Evolutionary conservation across 208 protist species (phyloP), one percentile per base, ranked within the genome.

Genomic region (Borovskyia barvae): DNA sequence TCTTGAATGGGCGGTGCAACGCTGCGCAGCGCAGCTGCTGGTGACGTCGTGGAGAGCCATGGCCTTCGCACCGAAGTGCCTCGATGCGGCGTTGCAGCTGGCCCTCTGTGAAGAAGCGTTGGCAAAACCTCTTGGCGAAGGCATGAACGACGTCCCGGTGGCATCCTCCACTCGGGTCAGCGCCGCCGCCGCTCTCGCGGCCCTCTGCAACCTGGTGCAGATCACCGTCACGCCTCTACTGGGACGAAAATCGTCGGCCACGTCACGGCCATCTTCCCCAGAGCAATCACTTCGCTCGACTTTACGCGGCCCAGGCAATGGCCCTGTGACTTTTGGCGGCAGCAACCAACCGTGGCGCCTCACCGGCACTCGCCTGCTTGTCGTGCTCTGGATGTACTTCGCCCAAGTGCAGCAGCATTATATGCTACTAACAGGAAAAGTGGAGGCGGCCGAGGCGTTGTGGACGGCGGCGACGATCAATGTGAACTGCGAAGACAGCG

Each of bases 1-100:
- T 2, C 54, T 91, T 39, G 63, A 82, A 19, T 15, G 33, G 3
- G 56, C 75, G n/a, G 56, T 83, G 40, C 71, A 86, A 57, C 64
- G 74, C 36, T 70, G 63, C 32, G 63, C 53, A 33, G 32, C 35
- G 4, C 43, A 50, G 37, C 54, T 70, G 22, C 47, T 70, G 26
- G 63, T 70, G 3, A 36, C 54, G 24, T 52, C 35, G 24, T 70
- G 63, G 63, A 36, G 52, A 9, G 47, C 30, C 1, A n/a, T n/a
- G n/a, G n/a, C n/a, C n/a, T n/a, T n/a, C n/a, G n/a, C n/a, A n/a
- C n/a, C n/a, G n/a, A n/a, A n/a, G n/a, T n/a, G n/a, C n/a, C n/a
- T n/a, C n/a, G n/a, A n/a, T n/a, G n/a, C n/a, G n/a, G n/a, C n/a
- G n/a, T n/a, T n/a, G n/a, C n/a, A n/a, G n/a, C n/a, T n/a, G n/a